Conservation (phyloP, 2,329 filamentous ascomycete species). For the Colletotrichum lupini region DNA sequence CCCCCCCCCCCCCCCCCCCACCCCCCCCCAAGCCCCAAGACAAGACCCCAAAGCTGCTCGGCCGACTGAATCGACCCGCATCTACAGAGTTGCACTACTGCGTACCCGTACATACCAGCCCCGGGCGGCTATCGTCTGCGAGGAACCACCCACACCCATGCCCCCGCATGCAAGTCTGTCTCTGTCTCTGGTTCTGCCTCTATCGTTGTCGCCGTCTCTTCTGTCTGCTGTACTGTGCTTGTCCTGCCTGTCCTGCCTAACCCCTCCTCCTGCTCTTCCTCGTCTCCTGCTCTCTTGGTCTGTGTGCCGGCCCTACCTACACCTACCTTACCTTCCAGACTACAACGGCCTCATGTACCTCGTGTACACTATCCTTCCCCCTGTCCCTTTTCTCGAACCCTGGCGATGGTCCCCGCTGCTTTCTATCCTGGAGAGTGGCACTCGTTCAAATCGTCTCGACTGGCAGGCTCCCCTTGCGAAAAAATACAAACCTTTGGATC, state of each 20-base stretch:
- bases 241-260: too few species aligned
- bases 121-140: slow-evolving; percentile 36
- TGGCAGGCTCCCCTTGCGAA: slow-evolving; percentile 17
- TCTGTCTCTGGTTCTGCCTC: too few species aligned
- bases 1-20: not conserved
- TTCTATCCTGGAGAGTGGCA: slow-evolving; percentile 25
- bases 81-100: slow-evolving; percentile 21
- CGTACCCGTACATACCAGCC: slow-evolving; percentile 25
- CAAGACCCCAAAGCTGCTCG: slow-evolving; percentile 5
- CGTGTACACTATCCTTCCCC: slow-evolving; percentile 24
- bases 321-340: not conserved
- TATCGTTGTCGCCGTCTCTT: not conserved
- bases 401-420: slow-evolving; percentile 24
- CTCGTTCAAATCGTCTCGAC: slow-evolving; percentile 18
- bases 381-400: slow-evolving; percentile 17
- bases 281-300: slow-evolving; percentile 1
- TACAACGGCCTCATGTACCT: slow-evolving; percentile 29
- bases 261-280: too few species aligned
- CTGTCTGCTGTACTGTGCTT: too few species aligned
- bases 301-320: slow-evolving; percentile 2
- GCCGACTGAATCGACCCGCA: slow-evolving; percentile 25
- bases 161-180: slow-evolving; percentile 27
- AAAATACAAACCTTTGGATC: slow-evolving; percentile 30
- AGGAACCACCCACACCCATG: slow-evolving; percentile 29
- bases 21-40: not conserved